Evolutionary conservation across 2,329 filamentous ascomycete species (phyloP), one percentile per base, ranked within the genome.

Genomic region (Shiraia sp.): DNA sequence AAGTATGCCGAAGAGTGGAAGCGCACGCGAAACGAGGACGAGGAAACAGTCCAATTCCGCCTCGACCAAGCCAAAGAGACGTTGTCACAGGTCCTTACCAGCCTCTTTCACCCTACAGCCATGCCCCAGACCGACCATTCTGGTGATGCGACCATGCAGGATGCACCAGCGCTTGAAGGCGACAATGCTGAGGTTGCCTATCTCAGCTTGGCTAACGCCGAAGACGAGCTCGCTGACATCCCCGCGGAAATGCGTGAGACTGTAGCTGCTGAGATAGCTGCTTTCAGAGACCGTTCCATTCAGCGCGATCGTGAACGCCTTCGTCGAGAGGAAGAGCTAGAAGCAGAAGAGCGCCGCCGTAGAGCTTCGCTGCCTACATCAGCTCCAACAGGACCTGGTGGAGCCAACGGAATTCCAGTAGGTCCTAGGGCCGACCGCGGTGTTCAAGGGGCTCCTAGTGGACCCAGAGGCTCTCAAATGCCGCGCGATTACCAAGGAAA

Each of bases 171-270:
- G 7, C 68, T 69, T 13, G 82, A 82, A 27, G 83, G 83, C 24
- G 71, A 72, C 28, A 81, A 83, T 40, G 84, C 89, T 5, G 90
- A 96, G 68, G 86, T 96, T 27, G 86, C 95, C 51, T 96, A 91
- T 43, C 95, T 97, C 45, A 86, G 90, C 3, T 79, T 96, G 23
- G 82, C 58, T 12, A 59, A 67, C 9, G 63, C 87, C 37, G 93
- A 99, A 50, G 95, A 99, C 62, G 93, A 99, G 63, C 77, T 99
- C 31, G 86, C 91, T 14, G 93, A 99, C 60, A 96, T 99, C 33
- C 93, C 93, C 0, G 86, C 89, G 1, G 93, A 97, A 65, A 95
- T 96, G 90, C 85, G 93, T 16, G 93, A 95, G 65, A 91, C 90
- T 0, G 93, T 99, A 12, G 89, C 93, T 0, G 86, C 86, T 42